Evolutionary conservation across 2,329 filamentous ascomycete species (phyloP).

Genomic region (Elsinoe perseae): DNA sequence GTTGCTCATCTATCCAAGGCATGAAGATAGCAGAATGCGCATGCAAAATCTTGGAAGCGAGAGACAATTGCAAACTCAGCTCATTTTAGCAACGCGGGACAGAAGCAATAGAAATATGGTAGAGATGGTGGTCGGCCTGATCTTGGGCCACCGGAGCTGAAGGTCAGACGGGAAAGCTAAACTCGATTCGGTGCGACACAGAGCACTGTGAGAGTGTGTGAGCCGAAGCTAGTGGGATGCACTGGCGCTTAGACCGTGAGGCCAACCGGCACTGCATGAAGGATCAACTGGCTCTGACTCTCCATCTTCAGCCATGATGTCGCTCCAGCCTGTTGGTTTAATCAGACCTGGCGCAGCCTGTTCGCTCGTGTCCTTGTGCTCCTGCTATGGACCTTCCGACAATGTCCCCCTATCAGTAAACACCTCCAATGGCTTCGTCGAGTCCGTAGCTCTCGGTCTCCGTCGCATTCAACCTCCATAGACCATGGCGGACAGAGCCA

Average conservation of each 20-base stretch:
- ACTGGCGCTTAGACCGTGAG: slow-evolving; percentile 9
- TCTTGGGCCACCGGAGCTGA: slow-evolving; percentile 12
- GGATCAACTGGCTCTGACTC: slow-evolving; percentile 14
- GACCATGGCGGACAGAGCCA: slow-evolving; percentile 12
- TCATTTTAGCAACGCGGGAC: neutral
- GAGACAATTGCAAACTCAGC: slow-evolving; percentile 11
- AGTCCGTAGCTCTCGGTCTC: neutral
- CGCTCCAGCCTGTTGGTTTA: slow-evolving; percentile 15
- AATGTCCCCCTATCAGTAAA: neutral
- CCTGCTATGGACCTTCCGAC: slow-evolving; percentile 3
- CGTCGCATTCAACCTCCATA: neutral
- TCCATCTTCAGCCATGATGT: slow-evolving; percentile 15
- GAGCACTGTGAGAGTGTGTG: neutral
- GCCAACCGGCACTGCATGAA: slow-evolving; percentile 13
- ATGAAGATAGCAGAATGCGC: neutral
- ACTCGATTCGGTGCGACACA: neutral
- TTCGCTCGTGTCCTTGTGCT: slow-evolving; percentile 11
- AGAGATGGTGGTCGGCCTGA: slow-evolving; percentile 5
- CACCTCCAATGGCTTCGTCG: slow-evolving; percentile 1
- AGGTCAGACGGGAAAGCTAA: neutral
- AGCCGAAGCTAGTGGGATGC: slow-evolving; percentile 2
- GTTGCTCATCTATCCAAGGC: neutral
- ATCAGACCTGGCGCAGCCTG: slow-evolving; percentile 14
- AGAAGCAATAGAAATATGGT: neutral
- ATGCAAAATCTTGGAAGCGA: neutral